Evolutionary conservation across 2,329 filamentous ascomycete genomes (phyloP), one percentile per base, ranked within the genome.

Genomic region (Aspergillus chevalieri): DNA sequence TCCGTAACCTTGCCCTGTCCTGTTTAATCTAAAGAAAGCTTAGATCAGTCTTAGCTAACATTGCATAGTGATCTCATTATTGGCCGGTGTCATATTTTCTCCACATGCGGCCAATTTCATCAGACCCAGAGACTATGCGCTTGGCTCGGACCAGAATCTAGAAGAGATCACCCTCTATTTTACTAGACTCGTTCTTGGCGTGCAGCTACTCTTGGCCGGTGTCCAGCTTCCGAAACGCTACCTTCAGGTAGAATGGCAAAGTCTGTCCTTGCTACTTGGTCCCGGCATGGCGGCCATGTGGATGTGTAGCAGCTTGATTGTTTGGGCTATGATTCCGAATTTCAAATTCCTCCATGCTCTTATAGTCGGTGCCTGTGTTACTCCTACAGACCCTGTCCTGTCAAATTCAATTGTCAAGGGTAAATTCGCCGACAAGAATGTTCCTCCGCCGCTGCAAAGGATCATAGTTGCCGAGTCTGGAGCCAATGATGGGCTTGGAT

Each of bases 391-490:
- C 60, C 91, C 91, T 0, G 83, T 95, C 1, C 69, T 95, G 34
- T 92, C 87, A 14, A 92, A 93, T 55, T 87, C 87, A 2, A 95
- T 95, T 50, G 89, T 95, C 43, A 95, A 95, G 73, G 90, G 90
- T 28, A 91, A 88, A 60, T 96, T 95, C 64, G 91, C 91, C 1
- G 90, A 95, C 62, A 86, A 90, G 60, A 93, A 95, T 64, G 85
- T 95, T 15, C 89, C 91, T 0, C 84, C 83, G 50, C 80, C 85
- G 24, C 73, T 96, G 44, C 89, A 95, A 72, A 83, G 86, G 55
- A 88, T 89, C 58, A 87, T 89, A 61, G 79, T 87, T 44, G 85
- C 83, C 30, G 90, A 96, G 71, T 90, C 87, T 0, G 91, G 90
- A 1, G 87, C 89, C 1, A 95, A 95, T 61, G 90, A 95, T 69